Evolutionary conservation across 1,284 basidiomycete species (phyloP).

Genomic region (Stereum hirsutum): DNA sequence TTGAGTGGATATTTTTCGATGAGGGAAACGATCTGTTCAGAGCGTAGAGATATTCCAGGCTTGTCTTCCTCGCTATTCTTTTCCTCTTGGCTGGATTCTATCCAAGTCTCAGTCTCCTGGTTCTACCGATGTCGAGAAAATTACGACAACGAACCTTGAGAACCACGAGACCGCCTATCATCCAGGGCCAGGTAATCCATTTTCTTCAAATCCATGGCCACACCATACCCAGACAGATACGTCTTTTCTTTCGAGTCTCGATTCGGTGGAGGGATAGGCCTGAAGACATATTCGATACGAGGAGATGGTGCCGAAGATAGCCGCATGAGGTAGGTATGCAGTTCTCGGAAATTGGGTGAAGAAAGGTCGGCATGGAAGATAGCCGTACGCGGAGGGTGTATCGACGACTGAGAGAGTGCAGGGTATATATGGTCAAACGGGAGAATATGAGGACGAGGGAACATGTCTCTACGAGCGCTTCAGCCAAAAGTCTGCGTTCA

Average conservation of each 20-base stretch:
- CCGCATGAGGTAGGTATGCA: constrained; percentile 55
- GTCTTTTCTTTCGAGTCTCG: constrained; percentile 19
- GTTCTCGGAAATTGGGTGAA: constrained; percentile 51
- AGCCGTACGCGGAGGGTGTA: constrained; percentile 45
- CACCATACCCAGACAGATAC: constrained; percentile 83
- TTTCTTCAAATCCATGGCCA: constrained; percentile 90
- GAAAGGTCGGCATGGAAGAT: constrained; percentile 65
- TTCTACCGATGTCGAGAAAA: constrained; percentile 2
- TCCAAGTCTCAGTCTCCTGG: too few species aligned
- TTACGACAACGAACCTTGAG: neutral
- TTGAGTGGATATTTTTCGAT: constrained; percentile 50
- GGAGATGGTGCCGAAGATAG: constrained; percentile 36
- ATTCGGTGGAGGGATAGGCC: constrained; percentile 44
- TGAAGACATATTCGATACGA: constrained; percentile 64
- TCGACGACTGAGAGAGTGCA: constrained; percentile 26
- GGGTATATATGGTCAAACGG: constrained; percentile 68
- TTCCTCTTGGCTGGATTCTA: constrained; percentile 12
- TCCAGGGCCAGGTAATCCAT: constrained; percentile 95
- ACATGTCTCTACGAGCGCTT: constrained; percentile 8
- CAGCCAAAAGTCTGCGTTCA: constrained; percentile 1
- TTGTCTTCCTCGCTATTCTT: constrained; percentile 15
- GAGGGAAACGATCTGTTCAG: constrained; percentile 38
- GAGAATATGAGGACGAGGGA: constrained; percentile 34
- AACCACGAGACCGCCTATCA: constrained; percentile 45
- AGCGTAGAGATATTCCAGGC: constrained; percentile 16